Evolutionary conservation across 1,139 yeast genomes (phyloP).

Genomic region (Pichia sp.): DNA sequence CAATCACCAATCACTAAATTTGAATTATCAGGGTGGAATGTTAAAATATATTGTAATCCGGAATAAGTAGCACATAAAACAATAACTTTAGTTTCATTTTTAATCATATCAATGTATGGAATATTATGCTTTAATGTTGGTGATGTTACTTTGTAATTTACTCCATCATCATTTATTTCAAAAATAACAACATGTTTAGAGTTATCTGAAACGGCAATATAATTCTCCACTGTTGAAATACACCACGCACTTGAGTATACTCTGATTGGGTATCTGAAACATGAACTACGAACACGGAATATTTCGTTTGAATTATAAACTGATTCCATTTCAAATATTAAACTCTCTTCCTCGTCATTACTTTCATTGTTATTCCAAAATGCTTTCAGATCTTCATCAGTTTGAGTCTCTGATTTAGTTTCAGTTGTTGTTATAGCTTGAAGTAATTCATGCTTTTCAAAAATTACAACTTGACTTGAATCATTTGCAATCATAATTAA

Average conservation of each 20-base stretch:
- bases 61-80: conserved; percentile 42
- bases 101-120: conserved; percentile 47
- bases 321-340: background rate
- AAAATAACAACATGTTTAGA: conserved; percentile 42
- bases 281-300: background rate
- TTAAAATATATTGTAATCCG: conserved; percentile 41
- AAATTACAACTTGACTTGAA: conserved; percentile 49
- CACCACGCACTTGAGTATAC: conserved; percentile 54
- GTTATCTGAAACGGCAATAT: conserved; percentile 54
- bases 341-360: background rate
- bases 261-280: background rate
- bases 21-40: conserved; percentile 23
- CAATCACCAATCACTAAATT: conserved; percentile 15
- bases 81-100: conserved; percentile 19
- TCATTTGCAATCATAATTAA: conserved; percentile 40
- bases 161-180: conserved; percentile 23
- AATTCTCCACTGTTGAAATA: conserved; percentile 38
- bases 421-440: background rate
- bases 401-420: background rate
- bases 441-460: conserved; percentile 33
- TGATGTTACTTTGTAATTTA: conserved; percentile 29
- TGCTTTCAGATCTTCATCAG: background rate
- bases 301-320: background rate
- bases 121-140: conserved; percentile 50
- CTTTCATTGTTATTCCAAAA: background rate